phyloP scores from a whole-genome alignment of 805 yeast genomes.

The Zygotorulaspora chibaensis region DNA sequence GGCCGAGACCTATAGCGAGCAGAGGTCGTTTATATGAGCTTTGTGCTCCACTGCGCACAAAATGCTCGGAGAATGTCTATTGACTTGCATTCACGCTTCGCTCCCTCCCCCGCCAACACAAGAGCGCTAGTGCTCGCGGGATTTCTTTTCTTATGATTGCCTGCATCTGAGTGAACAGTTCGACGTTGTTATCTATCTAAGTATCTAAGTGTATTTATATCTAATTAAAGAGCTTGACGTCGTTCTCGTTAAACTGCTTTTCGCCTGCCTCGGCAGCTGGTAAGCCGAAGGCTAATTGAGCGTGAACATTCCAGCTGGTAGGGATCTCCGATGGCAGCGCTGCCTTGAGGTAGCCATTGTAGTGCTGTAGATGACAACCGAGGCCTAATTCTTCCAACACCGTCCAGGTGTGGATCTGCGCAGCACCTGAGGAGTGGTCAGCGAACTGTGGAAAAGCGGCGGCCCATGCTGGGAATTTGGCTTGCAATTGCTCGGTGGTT shows the following conservation, averaged over 20 bases:
- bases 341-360: slow-evolving; percentile 42
- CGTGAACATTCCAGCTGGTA: slow-evolving; percentile 41
- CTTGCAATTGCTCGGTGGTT: slow-evolving; percentile 40
- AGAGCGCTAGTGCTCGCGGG: too few relatives aligned
- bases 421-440: slow-evolving; percentile 45
- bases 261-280: slow-evolving; percentile 35
- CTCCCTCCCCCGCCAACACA: too few relatives aligned
- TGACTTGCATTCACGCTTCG: too few relatives aligned
- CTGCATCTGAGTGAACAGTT: too few relatives aligned
- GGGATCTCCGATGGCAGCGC: slow-evolving; percentile 40
- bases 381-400: slow-evolving; percentile 43
- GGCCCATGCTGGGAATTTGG: slow-evolving; percentile 41
- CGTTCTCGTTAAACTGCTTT: slow-evolving; percentile 43
- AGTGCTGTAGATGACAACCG: slow-evolving; percentile 53
- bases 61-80: too few relatives aligned
- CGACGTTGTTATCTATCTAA: too few relatives aligned
- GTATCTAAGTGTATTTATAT: not conserved
- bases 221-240: slow-evolving; percentile 37
- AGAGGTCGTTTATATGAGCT: too few relatives aligned
- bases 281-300: slow-evolving; percentile 50
- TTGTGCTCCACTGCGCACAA: too few relatives aligned
- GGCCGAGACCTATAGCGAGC: too few relatives aligned
- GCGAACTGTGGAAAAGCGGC: slow-evolving; percentile 47
- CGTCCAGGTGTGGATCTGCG: slow-evolving; percentile 49
- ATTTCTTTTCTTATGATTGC: too few relatives aligned